phyloP scores from a whole-genome alignment of 192 early-diverging fungal species.

The Phlyctochytrium arcticum region DNA sequence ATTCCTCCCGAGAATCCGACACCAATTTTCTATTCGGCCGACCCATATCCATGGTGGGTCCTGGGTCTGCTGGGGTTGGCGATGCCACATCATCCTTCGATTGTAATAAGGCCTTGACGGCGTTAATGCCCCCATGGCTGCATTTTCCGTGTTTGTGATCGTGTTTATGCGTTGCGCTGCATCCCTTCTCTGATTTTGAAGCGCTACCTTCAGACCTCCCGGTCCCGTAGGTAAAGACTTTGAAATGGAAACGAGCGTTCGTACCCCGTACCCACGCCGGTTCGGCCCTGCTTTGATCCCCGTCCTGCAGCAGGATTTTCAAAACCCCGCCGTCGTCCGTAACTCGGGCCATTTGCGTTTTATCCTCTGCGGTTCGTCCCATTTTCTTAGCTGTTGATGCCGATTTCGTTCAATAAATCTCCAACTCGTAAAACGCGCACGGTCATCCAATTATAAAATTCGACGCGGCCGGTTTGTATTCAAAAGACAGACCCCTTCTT shows the following conservation, averaged over 20 bases:
- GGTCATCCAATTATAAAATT: too few relatives aligned
- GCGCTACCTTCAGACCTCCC: neutral
- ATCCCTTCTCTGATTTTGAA: slow-evolving; percentile 6
- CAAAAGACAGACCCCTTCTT: too few relatives aligned
- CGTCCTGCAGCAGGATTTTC: slow-evolving; percentile 9
- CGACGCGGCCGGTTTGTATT: too few relatives aligned
- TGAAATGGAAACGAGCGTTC: slow-evolving; percentile 51
- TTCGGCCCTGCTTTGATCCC: neutral
- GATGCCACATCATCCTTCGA: neutral
- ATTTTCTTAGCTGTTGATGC: too few relatives aligned
- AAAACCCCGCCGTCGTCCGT: slow-evolving; percentile 20
- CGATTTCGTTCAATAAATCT: too few relatives aligned
- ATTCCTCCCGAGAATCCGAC: slow-evolving; percentile 30
- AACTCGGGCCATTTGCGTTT: slow-evolving; percentile 14
- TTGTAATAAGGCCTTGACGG: neutral
- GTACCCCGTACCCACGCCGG: slow-evolving; percentile 39
- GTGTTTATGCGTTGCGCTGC: neutral
- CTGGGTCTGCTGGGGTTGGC: too few relatives aligned
- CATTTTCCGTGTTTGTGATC: slow-evolving; percentile 5
- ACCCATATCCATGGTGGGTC: neutral
- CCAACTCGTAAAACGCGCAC: too few relatives aligned
- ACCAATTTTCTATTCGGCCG: slow-evolving; percentile 35
- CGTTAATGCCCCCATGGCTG: neutral
- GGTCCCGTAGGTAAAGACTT: slow-evolving; percentile 30
- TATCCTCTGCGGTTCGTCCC: too few relatives aligned